Conservation (phyloP, 1,139 yeast species). For the Suhomyces maxii region DNA sequence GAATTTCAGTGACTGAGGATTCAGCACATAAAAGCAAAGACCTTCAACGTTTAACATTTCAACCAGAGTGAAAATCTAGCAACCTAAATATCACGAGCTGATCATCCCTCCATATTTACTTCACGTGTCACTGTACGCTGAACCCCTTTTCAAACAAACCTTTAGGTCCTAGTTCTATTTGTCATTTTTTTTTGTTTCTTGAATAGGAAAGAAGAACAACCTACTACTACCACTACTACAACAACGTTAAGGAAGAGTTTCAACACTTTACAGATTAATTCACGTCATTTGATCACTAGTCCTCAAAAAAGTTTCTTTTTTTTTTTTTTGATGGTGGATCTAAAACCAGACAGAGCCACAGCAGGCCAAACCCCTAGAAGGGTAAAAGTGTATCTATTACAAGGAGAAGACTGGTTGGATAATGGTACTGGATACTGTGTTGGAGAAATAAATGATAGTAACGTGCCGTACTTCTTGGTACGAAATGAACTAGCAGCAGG, state of each 20-base stretch:
- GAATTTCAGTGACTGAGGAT: no score
- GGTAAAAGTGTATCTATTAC: slow-evolving; percentile 83
- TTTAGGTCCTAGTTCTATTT: no score
- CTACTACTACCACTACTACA: no score
- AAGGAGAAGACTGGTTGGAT: slow-evolving; percentile 86
- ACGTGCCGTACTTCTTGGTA: slow-evolving; percentile 66
- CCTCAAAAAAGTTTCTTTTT: no score
- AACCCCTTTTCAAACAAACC: no score
- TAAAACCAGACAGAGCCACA: slow-evolving; percentile 5
- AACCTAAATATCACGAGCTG: background rate
- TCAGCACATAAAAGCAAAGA: no score
- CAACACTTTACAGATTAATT: no score
- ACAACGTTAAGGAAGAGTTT: no score
- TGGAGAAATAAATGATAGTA: slow-evolving; percentile 56
- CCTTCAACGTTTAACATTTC: no score
- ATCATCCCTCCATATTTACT: background rate
- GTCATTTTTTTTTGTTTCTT: no score
- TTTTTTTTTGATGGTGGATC: background rate
- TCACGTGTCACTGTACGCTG: background rate
- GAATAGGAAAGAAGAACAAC: no score
- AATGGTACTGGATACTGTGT: slow-evolving; percentile 90
- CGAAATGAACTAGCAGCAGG: slow-evolving; percentile 65
- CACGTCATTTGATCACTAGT: no score
- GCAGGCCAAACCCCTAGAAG: slow-evolving; percentile 52
- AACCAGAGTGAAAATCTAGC: background rate